Conservation (phyloP, 148 eudicot genomes). For the Selenicereus undatus region DNA sequence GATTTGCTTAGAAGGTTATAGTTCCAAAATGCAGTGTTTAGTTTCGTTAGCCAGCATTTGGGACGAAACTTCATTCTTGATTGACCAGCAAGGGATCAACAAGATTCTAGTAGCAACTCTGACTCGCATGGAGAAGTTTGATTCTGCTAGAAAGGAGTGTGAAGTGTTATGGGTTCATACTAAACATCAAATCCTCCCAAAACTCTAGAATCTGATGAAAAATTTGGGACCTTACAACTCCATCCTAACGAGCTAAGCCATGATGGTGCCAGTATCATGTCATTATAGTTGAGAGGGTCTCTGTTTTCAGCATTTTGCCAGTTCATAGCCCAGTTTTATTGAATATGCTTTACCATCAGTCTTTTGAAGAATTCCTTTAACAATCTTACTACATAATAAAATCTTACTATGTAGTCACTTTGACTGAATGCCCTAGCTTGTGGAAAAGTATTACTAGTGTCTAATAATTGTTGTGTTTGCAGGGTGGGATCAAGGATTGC, state of each 20-base stretch:
- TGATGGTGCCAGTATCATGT: background rate
- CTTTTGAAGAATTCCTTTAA: background rate
- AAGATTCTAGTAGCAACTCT: background rate
- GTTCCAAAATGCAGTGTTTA: background rate
- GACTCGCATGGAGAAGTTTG: background rate
- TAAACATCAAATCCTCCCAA: too few species aligned
- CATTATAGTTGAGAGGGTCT: background rate
- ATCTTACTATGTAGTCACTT: background rate
- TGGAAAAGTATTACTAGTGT: background rate
- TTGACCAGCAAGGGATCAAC: background rate
- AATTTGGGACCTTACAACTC: background rate
- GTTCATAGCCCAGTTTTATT: background rate
- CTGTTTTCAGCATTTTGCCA: background rate
- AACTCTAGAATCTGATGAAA: too few species aligned
- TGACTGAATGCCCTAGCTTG: background rate
- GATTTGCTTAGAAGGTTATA: background rate
- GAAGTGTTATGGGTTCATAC: too few species aligned
- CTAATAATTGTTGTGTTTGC: slow-evolving; percentile 22
- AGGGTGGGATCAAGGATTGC: slow-evolving; percentile 99
- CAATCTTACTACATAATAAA: too few species aligned
- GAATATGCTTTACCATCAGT: too few species aligned
- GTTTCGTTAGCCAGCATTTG: background rate
- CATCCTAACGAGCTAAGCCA: background rate
- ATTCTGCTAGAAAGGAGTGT: too few species aligned
- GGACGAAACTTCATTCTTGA: background rate